Base-by-base conservation (phyloP, 2,329 filamentous ascomycete species). In the Taxawa tesnikishii region DNA sequence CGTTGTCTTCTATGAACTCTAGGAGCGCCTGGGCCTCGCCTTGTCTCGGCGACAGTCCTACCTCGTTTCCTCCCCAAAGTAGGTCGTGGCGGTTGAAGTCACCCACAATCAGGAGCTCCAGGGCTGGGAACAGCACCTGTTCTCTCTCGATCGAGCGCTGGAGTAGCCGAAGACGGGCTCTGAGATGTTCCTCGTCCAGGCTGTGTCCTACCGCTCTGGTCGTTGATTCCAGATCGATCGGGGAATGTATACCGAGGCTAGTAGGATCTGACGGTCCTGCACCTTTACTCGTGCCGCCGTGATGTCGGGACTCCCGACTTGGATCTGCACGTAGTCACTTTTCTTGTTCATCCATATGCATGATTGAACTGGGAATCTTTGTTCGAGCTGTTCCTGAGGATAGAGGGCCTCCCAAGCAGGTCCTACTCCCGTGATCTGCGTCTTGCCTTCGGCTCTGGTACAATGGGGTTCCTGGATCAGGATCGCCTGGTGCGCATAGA, bases 11-110 rank as follows among this genome's bases (percentile, higher is more conserved):
- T n/a, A n/a, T n/a, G n/a, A n/a, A n/a, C n/a, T n/a, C n/a, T n/a
- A n/a, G n/a, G n/a, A n/a, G n/a, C n/a, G n/a, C n/a, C n/a, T n/a
- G n/a, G n/a, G n/a, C 55, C 44, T 59, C 50, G n/a, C 55, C 54
- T 38, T 60, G 41, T 33, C 49, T 48, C 13, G 38, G 37, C 23
- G 50, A 43, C 15, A 51, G 54, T 10, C 12, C 34, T 11, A 53
- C 38, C 7, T 48, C 33, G 30, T 51, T 43, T 39, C 45, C 44
- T 38, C 41, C 46, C 43, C 38, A 53, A 17, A 53, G 35, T 38
- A 45, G 39, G 30, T 54, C 35, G 15, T 36, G 33, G 4, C 6
- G 6, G 28, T 36, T 36, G 13, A 36, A 36, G 33, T 36, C 33
- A 12, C 28, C 34, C 29, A 17, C 34, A 19, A 36, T 19, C 5